Base-by-base conservation (phyloP, 202 grass and related monocot species). In the Zoysia matrella region DNA sequence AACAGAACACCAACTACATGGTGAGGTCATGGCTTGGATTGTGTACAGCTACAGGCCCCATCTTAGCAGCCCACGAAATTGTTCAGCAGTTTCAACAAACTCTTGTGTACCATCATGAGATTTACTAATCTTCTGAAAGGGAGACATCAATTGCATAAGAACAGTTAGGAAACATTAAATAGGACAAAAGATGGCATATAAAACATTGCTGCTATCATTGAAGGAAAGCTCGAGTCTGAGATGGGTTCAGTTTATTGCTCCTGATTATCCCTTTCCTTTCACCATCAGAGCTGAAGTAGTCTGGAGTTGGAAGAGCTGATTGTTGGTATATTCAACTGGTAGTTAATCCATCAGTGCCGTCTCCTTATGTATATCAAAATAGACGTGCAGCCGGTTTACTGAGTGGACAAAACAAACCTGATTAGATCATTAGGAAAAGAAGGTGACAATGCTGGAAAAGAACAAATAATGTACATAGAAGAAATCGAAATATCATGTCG, bases 71-170 rank as follows among this genome's bases (percentile, higher is more conserved):
- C 15, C 83, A 69, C 30, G 47, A 65, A 86, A 10, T 65, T 79
- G 54, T 72, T 71, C n/a, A 43, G 55, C 40, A 60, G 55, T 83
- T 83, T 70, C 45, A 58, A 51, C 22, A 77, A 82, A 54, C 57
- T 5, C 36, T 16, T 74, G 30, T 70, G 41, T 63, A 39, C 6
- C 69, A 48, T 54, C 18, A 60, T 60, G 63, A 75, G 64, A 69
- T 73, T 65, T 50, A 49, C 47, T n/a, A 70, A 66, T 80, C 43
- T 75, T 79, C 56, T 71, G 63, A 82, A 83, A 82, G 56, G 62
- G 74, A 86, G 60, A 66, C 8, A 57, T 68, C 75, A 90, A 79
- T 22, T 2, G 69, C 79, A 78, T 47, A 74, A 55, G 11, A 82
- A 62, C 16, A 74, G 22, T 4, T 69, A 14, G 4, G 63, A 47